Base-by-base conservation (phyloP, 176 grass and related monocot species). In the Oryza glaberrima region DNA sequence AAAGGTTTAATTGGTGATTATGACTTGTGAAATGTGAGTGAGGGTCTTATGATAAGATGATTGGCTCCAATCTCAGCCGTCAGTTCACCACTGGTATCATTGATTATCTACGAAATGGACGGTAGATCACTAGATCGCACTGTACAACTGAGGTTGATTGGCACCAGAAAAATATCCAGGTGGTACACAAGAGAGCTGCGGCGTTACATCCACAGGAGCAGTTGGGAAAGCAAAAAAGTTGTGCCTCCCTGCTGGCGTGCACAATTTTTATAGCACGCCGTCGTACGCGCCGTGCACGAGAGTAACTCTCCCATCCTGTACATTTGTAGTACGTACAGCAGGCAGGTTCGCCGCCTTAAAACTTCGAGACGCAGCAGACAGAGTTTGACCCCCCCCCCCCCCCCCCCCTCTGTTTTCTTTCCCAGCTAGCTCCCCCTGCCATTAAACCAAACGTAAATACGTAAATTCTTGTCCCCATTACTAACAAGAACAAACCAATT, bases 211-310 rank as follows among this genome's bases (percentile, higher is more conserved):
- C 41, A 25, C 73, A 69, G 35, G 51, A 20, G 25, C 83, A 48
- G 75, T 65, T 30, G 67, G 19, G 11, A 56, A 48, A 30, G 67
- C 17, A 2, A 17, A 25, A 61, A 71, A 35, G n/a, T 25, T 25
- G 3, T 48, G 40, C 38, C 35, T 30, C 63, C 41, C 23, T 6
- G 8, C 6, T 7, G 56, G 81, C 44, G 65, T 68, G 13, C 83
- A 77, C 48, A 20, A 4, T 41, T 81, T 40, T 71, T 36, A 43
- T 41, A 60, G 48, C 79, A 72, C 67, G 36, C n/a, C 6, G 30
- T 28, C 69, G 77, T 86, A 80, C 84, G 28, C 69, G 32, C 77
- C 69, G 58, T 80, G 77, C 69, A 20, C 1, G 30, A 73, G 28
- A 73, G 28, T 79, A n/a, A 66, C 14, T 30, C 68, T 17, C 9